Conservation (phyloP, 768 basidiomycete genomes). For the Austroboletus festivus region DNA sequence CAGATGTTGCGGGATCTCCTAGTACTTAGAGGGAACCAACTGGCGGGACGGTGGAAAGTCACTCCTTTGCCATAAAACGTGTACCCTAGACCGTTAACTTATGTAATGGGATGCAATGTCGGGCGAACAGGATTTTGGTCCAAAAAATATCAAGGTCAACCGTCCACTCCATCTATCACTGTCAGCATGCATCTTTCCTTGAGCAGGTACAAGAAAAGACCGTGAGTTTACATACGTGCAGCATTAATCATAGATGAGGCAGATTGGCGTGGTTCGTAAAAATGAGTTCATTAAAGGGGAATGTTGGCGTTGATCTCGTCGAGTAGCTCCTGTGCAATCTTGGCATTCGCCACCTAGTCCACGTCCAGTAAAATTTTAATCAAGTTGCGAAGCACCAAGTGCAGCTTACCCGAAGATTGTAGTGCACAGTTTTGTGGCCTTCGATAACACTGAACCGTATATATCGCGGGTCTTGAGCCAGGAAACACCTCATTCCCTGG, state of each 20-base stretch:
- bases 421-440: constrained; percentile 56
- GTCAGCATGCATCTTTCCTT: constrained; percentile 22
- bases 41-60: constrained; percentile 72
- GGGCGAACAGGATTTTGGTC: constrained; percentile 6
- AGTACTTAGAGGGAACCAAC: constrained; percentile 77
- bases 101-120: constrained; percentile 20
- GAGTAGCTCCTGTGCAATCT: constrained; percentile 67
- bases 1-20: constrained; percentile 89
- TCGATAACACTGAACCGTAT: constrained; percentile 74
- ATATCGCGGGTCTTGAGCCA: constrained; percentile 79
- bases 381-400: neutral
- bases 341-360: constrained; percentile 61
- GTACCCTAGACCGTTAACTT: constrained; percentile 28
- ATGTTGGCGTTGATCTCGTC: constrained; percentile 49
- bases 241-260: constrained; percentile 35
- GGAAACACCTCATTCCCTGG: constrained; percentile 68
- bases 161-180: constrained; percentile 22
- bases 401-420: constrained; percentile 65
- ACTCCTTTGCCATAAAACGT: constrained; percentile 17
- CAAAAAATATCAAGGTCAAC: constrained; percentile 8
- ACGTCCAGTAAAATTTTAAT: neutral
- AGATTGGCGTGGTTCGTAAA: constrained; percentile 18
- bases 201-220: constrained; percentile 28
- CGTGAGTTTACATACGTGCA: constrained; percentile 31
- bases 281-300: constrained; percentile 30